A percentile compares a stretch with the other conserved stretches of the same genome.
phyloP scores from a whole-genome alignment of 345 rosid genomes.

The Eucalyptus curtisii region DNA sequence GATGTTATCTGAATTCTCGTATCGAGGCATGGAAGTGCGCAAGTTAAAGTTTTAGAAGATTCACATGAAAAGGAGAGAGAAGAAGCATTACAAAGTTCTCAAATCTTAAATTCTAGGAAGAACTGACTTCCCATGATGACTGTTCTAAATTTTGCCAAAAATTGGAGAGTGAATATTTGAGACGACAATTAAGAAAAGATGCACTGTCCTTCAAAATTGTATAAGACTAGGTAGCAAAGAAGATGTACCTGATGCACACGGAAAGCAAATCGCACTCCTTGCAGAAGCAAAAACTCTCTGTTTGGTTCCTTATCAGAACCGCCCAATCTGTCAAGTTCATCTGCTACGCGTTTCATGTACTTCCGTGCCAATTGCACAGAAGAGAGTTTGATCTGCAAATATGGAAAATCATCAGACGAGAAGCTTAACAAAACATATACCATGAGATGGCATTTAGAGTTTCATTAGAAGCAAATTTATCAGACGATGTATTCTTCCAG shows the following conservation, averaged over 20 bases:
- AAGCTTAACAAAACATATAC: not conserved
- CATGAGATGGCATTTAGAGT: not conserved
- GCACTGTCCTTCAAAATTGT: not conserved
- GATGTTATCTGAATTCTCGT: not conserved
- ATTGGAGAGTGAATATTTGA: not conserved
- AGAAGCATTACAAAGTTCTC: not conserved
- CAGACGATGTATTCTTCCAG: not conserved
- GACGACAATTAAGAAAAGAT: not conserved
- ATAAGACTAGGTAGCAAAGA: not conserved
- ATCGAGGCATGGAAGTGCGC: not conserved
- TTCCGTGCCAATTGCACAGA: constrained; percentile 90
- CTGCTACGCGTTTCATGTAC: constrained; percentile 90
- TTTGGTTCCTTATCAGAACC: constrained; percentile 87
- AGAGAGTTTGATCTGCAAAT: constrained; percentile 81
- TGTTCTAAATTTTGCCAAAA: not conserved
- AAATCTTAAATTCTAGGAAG: not conserved
- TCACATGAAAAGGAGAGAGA: not conserved
- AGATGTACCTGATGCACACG: constrained; percentile 84
- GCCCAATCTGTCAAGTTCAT: constrained; percentile 67
- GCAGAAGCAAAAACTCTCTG: constrained; percentile 87
- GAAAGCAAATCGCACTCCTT: constrained; percentile 93
- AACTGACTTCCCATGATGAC: not conserved
- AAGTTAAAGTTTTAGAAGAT: not conserved
- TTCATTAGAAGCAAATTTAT: not conserved
- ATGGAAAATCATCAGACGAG: not conserved